Conservation (phyloP, 176 grass and related monocot genomes). For the Pontederia paniculata region DNA sequence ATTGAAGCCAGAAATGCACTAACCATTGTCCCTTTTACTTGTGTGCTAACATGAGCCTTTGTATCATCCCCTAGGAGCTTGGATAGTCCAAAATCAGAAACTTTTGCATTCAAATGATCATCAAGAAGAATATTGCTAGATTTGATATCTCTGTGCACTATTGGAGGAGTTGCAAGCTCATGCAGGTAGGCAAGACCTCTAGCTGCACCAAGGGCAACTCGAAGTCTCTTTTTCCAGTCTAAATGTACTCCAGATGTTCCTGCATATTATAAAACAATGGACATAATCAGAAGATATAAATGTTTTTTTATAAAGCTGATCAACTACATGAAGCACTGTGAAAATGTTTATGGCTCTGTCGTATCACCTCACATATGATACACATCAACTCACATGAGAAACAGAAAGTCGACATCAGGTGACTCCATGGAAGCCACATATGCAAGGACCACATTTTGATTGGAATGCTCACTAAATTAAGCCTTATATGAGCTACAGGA, state of each 20-base stretch:
- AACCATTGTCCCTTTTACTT: conserved; percentile 83
- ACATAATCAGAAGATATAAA: no score
- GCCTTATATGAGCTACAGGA: no score
- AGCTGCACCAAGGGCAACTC: conserved; percentile 67
- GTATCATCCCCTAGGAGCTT: conserved; percentile 48
- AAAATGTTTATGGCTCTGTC: no score
- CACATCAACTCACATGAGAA: no score
- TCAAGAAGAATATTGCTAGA: conserved; percentile 81
- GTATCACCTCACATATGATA: no score
- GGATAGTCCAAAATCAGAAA: conserved; percentile 81
- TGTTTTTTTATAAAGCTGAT: no score
- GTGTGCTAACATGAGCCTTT: conserved; percentile 38
- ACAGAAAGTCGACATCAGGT: no score
- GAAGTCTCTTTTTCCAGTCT: conserved; percentile 61
- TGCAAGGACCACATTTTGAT: no score
- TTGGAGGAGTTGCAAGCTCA: conserved; percentile 86
- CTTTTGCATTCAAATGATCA: conserved; percentile 63
- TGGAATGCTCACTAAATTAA: no score
- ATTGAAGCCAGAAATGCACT: neutral
- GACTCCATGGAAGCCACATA: no score
- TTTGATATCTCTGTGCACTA: conserved; percentile 91
- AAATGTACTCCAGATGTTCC: conserved; percentile 63
- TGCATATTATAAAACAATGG: conserved; percentile 8
- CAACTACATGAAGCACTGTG: no score
- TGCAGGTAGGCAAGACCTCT: conserved; percentile 86